Percentiles rank a stretch among this genome's conserved stretches.
These are phyloP conservation scores for Bipolaris gigantea DNA, from an alignment of 2,329 filamentous ascomycete species.

Conservation along the genomic window DNA sequence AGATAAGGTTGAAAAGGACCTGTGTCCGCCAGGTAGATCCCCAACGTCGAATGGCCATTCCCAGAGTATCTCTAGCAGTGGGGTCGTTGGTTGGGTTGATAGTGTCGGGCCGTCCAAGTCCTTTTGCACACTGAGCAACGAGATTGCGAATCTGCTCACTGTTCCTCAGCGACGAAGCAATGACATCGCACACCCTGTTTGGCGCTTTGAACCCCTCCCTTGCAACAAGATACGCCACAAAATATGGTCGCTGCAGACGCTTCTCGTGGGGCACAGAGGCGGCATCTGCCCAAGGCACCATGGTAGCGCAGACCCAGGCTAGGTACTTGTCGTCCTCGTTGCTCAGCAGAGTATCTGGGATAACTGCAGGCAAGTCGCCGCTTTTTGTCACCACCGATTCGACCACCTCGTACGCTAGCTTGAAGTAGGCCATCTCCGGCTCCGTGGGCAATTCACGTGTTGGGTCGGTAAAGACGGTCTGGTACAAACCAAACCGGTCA, in stretches of 20 bases:
- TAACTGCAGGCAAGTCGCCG: slow-evolving; percentile 46
- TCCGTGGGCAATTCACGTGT: slow-evolving; percentile 53
- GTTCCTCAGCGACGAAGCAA: slow-evolving; percentile 67
- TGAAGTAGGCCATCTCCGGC: slow-evolving; percentile 65
- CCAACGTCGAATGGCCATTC: slow-evolving; percentile 75
- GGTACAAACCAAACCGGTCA: slow-evolving; percentile 67
- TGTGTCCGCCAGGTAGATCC: slow-evolving; percentile 73
- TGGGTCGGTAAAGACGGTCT: slow-evolving; percentile 73
- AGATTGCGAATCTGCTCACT: slow-evolving; percentile 63
- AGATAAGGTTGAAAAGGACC: slow-evolving; percentile 66
- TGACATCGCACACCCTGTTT: slow-evolving; percentile 71
- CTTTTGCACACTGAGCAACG: slow-evolving; percentile 57
- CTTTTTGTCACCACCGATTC: slow-evolving; percentile 21
- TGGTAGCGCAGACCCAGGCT: slow-evolving; percentile 74
- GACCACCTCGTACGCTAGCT: slow-evolving; percentile 65
- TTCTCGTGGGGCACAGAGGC: slow-evolving; percentile 55
- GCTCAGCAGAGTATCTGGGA: slow-evolving; percentile 55
- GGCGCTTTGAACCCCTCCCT: slow-evolving; percentile 78
- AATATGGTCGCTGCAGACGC: slow-evolving; percentile 31
- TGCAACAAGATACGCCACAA: slow-evolving; percentile 63
- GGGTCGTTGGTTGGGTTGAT: slow-evolving; percentile 48
- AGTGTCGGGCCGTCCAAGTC: slow-evolving; percentile 51
- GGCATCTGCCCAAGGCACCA: slow-evolving; percentile 71
- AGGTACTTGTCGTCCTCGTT: slow-evolving; percentile 68
- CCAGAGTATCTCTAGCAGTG: slow-evolving; percentile 63